Conservation (phyloP, 441 rosid genomes). For the Gossypium trilobum region DNA sequence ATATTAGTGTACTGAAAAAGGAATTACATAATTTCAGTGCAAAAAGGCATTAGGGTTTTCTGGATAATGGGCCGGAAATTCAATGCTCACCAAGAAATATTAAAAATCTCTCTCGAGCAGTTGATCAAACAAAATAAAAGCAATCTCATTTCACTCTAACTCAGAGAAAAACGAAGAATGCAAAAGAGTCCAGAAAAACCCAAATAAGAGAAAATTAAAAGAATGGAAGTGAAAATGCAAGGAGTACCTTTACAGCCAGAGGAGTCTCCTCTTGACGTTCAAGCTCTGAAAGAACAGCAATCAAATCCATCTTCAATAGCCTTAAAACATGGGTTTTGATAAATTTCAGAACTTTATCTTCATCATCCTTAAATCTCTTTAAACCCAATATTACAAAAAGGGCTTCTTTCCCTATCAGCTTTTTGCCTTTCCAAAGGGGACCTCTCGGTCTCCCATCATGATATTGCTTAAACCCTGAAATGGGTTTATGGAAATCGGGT, state of each 20-base stretch:
- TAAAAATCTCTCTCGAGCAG: constrained; percentile 25
- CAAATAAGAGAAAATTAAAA: background rate
- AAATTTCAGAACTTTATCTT: constrained; percentile 60
- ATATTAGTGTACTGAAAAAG: background rate
- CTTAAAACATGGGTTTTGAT: constrained; percentile 65
- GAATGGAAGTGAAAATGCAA: background rate
- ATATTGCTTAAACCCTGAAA: constrained; percentile 39
- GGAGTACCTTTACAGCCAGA: constrained; percentile 54
- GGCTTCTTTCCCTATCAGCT: constrained; percentile 80
- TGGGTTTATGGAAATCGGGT: constrained; percentile 14
- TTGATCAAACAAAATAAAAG: constrained; percentile 35
- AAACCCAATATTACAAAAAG: constrained; percentile 66
- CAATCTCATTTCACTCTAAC: constrained; percentile 4
- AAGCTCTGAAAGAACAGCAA: constrained; percentile 74
- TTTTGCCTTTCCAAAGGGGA: constrained; percentile 94
- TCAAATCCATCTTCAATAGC: constrained; percentile 68
- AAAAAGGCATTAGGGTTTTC: background rate
- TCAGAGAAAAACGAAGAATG: background rate
- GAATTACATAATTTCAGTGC: constrained; percentile 1
- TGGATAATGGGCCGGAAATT: background rate
- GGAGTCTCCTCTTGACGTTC: constrained; percentile 78
- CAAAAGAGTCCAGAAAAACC: background rate
- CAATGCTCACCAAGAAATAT: background rate
- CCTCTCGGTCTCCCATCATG: constrained; percentile 97
- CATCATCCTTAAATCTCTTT: constrained; percentile 77